Conservation (phyloP, 2,329 filamentous ascomycete genomes). For the Fusarium proliferatum region DNA sequence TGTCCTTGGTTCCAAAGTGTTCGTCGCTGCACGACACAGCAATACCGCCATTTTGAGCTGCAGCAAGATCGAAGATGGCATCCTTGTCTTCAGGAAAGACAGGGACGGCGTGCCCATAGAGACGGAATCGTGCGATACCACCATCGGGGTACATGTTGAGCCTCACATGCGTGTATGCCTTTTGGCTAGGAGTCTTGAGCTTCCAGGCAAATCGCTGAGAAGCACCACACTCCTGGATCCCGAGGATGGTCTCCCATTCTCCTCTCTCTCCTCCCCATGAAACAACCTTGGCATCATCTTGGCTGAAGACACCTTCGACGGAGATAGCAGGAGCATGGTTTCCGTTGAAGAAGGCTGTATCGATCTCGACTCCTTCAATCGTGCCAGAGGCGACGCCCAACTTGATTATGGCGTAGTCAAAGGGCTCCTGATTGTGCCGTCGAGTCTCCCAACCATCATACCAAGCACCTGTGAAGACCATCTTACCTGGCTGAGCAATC, state of each 20-base stretch:
- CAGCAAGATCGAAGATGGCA: slow-evolving; percentile 78
- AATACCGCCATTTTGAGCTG: slow-evolving; percentile 81
- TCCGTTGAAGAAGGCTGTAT: slow-evolving; percentile 84
- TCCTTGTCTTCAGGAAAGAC: slow-evolving; percentile 76
- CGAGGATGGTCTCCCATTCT: slow-evolving; percentile 78
- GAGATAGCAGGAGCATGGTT: slow-evolving; percentile 85
- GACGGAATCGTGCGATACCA: slow-evolving; percentile 82
- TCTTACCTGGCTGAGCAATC: slow-evolving; percentile 72
- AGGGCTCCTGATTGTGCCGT: slow-evolving; percentile 71
- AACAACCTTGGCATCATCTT: slow-evolving; percentile 71
- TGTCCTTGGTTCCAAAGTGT: slow-evolving; percentile 85
- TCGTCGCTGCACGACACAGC: slow-evolving; percentile 83
- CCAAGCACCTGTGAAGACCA: slow-evolving; percentile 77
- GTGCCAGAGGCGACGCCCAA: slow-evolving; percentile 77
- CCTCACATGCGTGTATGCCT: slow-evolving; percentile 81
- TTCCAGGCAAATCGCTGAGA: slow-evolving; percentile 80
- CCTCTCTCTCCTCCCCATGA: slow-evolving; percentile 69
- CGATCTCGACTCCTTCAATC: slow-evolving; percentile 79
- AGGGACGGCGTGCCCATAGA: slow-evolving; percentile 80
- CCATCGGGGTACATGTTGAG: slow-evolving; percentile 89
- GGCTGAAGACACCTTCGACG: slow-evolving; percentile 78
- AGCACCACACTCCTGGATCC: slow-evolving; percentile 77
- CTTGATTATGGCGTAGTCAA: slow-evolving; percentile 75
- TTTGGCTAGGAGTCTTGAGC: slow-evolving; percentile 66
- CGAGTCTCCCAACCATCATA: slow-evolving; percentile 78